These are phyloP conservation scores for Schizophyllum amplum DNA, from an alignment of 1,284 basidiomycete genomes.

Conservation along the genomic window DNA sequence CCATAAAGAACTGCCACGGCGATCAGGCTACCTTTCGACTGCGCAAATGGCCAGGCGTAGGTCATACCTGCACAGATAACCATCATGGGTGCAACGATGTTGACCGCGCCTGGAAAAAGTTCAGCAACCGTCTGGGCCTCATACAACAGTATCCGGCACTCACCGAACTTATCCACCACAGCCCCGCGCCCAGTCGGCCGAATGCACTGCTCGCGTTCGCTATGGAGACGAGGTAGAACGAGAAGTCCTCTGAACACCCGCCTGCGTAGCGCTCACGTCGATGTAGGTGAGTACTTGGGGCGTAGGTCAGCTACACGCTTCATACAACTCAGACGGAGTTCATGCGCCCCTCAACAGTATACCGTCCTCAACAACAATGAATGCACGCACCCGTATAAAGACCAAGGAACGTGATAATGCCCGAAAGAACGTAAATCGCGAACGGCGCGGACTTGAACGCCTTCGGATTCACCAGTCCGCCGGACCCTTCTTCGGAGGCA, in stretches of 20 bases:
- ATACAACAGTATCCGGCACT: slow-evolving; percentile 10
- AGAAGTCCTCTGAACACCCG: slow-evolving; percentile 34
- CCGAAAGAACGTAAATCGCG: slow-evolving; percentile 33
- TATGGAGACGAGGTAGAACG: slow-evolving; percentile 44
- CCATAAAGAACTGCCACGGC: slow-evolving; percentile 42
- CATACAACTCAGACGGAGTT: slow-evolving; percentile 1
- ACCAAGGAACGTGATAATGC: slow-evolving; percentile 44
- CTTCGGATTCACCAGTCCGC: slow-evolving; percentile 40
- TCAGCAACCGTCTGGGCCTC: no score
- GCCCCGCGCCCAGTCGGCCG: slow-evolving; percentile 31
- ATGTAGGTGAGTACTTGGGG: slow-evolving; percentile 41
- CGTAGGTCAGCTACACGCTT: not conserved
- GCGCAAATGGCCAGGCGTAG: slow-evolving; percentile 42
- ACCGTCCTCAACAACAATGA: no score
- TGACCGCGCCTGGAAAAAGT: slow-evolving; percentile 32
- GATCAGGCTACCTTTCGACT: slow-evolving; percentile 26
- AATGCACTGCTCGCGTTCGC: slow-evolving; percentile 36
- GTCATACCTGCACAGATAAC: slow-evolving; percentile 37
- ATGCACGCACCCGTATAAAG: slow-evolving; percentile 53
- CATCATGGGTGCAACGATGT: slow-evolving; percentile 40
- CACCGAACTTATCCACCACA: slow-evolving; percentile 35
- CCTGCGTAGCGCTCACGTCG: slow-evolving; percentile 31
- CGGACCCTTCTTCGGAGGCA: slow-evolving; percentile 39
- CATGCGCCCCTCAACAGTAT: not conserved
- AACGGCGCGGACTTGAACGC: slow-evolving; percentile 41